Base-by-base conservation (phyloP, 768 basidiomycete genomes). In the Leccinum aurantiacum region DNA sequence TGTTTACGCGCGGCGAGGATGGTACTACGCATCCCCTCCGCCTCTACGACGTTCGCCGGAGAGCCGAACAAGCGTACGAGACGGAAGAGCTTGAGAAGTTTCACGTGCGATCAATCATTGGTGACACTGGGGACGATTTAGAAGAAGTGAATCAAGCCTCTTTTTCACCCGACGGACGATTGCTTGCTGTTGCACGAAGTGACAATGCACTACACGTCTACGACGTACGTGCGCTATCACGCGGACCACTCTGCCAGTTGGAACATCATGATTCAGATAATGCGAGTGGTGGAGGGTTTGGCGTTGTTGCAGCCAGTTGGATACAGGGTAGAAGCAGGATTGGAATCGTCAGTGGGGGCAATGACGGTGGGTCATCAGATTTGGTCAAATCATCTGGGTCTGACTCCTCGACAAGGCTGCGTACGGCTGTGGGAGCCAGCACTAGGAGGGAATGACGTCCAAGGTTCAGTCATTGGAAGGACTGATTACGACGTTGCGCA, bases 381-480 rank as follows among this genome's bases (percentile, higher is more conserved):
- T 47, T 15, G 14, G 38, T 41, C 46, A 5, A 25, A 24, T 35
- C 33, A 47, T 51, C 49, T 51, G 15, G 19, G 14, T 35, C 52
- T 69, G 37, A 62, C 29, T 29, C 46, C 48, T 35, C 60, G 47
- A 48, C 46, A 66, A 89, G 88, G 88, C n/a, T 88, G 86, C 66
- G 80, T 91, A 10, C 79, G 88, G 27, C 63, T 88, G 37, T 91
- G 88, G 88, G 81, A 89, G 65, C 80, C 85, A 6, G 71, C 75
- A 25, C 67, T 73, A n/a, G 76, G 82, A 1, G 64, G 63, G 7
- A 72, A 77, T 54, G 66, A 71, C 3, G 58, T 63, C 3, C 84
- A 86, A 68, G 86, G 84, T 15, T 70, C 51, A 3, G 68, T 83
- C 9, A 63, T 90, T 14, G 86, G 81, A 5, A 77, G 83, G 63